Evolutionary conservation across 2,329 filamentous ascomycete genomes (phyloP).

Genomic region (Didymella lethalis): DNA sequence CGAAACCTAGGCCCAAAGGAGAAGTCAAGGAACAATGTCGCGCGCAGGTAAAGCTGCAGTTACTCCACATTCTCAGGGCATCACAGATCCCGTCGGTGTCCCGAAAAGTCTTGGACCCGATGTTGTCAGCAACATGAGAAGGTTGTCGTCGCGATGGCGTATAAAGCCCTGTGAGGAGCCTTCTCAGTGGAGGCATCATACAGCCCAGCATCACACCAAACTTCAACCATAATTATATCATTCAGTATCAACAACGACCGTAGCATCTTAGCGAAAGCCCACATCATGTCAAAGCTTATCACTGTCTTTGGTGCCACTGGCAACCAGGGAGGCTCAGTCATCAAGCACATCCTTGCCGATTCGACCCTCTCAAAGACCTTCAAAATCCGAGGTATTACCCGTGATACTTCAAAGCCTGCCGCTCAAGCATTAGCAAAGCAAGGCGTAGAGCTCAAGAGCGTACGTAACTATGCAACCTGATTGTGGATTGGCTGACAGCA

Average conservation of each 20-base stretch:
- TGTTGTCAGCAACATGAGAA: constrained; percentile 6
- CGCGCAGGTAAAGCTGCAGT: not conserved
- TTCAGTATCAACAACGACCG: not conserved
- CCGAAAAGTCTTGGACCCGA: not conserved
- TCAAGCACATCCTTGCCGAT: constrained; percentile 57
- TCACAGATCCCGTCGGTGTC: not conserved
- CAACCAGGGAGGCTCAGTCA: constrained; percentile 60
- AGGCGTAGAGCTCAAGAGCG: constrained; percentile 33
- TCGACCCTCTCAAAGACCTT: constrained; percentile 56
- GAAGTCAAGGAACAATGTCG: not conserved
- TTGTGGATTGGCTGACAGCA: constrained; percentile 35
- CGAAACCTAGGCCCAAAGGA: not conserved
- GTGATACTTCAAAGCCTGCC: constrained; percentile 47
- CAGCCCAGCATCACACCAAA: not conserved
- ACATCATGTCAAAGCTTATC: constrained; percentile 38
- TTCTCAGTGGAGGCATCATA: not conserved
- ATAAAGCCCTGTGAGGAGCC: constrained; percentile 2
- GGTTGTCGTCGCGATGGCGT: not conserved
- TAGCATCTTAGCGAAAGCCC: not conserved
- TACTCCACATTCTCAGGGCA: not conserved
- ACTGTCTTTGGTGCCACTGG: constrained; percentile 62
- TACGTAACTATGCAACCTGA: constrained; percentile 6
- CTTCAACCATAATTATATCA: not conserved
- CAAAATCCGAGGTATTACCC: constrained; percentile 60
- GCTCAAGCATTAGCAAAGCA: constrained; percentile 28